A percentile compares a stretch with the other conserved stretches of the same genome.
phyloP scores from a whole-genome alignment of 352 stramenopile species.

The Globisporangium takayamanum region DNA sequence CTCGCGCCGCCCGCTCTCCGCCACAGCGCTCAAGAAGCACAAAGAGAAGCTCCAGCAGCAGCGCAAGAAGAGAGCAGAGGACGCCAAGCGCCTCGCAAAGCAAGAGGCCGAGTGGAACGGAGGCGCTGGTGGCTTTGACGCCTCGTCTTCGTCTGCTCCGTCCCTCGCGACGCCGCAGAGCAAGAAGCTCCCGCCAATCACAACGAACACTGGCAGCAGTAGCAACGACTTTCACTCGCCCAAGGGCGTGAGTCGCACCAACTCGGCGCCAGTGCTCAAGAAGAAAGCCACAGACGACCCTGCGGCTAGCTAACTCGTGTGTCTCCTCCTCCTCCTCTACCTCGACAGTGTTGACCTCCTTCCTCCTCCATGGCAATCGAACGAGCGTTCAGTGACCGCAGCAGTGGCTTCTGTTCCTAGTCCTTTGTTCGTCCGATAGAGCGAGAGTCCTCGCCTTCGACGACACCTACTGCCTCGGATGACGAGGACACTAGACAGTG shows the following conservation, averaged over 20 bases:
- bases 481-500: conserved; percentile 10
- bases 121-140: conserved; percentile 62
- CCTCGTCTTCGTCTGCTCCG: conserved; percentile 14
- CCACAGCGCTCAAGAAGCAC: conserved; percentile 65
- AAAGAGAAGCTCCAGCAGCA: conserved; percentile 55
- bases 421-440: too few relatives aligned
- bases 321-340: too few relatives aligned
- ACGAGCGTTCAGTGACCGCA: too few relatives aligned
- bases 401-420: too few relatives aligned
- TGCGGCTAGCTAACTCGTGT: not conserved
- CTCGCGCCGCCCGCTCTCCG: conserved; percentile 47
- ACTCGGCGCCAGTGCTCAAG: conserved; percentile 56
- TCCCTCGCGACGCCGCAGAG: conserved; percentile 10
- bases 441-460: not conserved
- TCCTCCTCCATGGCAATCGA: too few relatives aligned
- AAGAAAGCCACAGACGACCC: conserved; percentile 33
- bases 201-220: conserved; percentile 8
- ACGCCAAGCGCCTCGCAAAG: conserved; percentile 38
- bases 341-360: too few relatives aligned
- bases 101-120: conserved; percentile 81
- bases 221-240: conserved; percentile 6
- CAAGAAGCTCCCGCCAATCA: conserved; percentile 71
- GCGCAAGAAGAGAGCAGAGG: conserved; percentile 61
- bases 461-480: not conserved
- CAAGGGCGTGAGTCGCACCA: conserved; percentile 43